Evolutionary conservation across 371 early-diverging fungal genomes (phyloP), one percentile per base, ranked within the genome.

Genomic region (Apophysomyces variabilis): DNA sequence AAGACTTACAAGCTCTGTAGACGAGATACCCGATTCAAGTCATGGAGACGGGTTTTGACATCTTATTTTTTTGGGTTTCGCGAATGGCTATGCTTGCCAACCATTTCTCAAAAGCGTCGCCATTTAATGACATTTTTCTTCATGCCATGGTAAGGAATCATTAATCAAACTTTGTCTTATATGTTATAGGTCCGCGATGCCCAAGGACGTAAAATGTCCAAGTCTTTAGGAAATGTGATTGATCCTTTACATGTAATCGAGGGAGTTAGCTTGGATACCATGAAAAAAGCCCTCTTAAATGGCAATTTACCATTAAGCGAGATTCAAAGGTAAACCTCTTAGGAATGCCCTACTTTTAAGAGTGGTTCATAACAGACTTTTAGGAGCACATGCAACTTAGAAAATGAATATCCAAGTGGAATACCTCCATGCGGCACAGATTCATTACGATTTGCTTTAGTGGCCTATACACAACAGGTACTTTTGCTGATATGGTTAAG

Each of bases 61-160:
- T 99, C 73, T 77, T 99, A 57, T 99, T 99, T 85, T 99, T 99
- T 76, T 99, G 99, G 99, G 98, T 99, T 11, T 98, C 99, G 8
- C 88, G 99, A 59, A 99, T 99, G 99, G 95, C 95, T 4, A 99
- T 99, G 99, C 76, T 99, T 58, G 90, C 96, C 63, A 89, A 94
- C 41, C 88, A 97, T 69, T 88, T 99, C 64, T 87, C 95, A 4
- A 90, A 88, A 8, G 70, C 87, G 3, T 76, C 85, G 11, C 97
- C 99, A 0, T 99, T 99, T 85, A 90, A 93, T 39, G 86, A 89
- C 35, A 89, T 95, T 12, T 80, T 84, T 69, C 76, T 93, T 60
- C 94, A 94, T 72, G 88, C 91, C 5, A 91, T 94, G 92, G 93
- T 93, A 74, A 61, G 43, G 6, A 16, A 58, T 5, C 36, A 18